Conservation (phyloP, 108 stramenopile species). For the Epithemia pelagica region DNA sequence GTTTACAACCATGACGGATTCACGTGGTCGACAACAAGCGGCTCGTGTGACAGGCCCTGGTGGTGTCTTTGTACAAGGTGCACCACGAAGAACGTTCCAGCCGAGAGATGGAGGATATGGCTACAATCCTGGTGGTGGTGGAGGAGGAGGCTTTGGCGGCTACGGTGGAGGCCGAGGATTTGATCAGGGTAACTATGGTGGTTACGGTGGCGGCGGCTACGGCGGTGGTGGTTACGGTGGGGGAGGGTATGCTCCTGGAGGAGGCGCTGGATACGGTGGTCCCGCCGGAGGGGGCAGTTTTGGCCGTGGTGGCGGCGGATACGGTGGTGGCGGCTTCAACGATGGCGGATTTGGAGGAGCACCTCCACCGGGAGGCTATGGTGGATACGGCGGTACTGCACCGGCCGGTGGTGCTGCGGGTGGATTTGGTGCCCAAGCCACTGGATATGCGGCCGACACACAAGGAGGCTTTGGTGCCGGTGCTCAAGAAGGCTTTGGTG, state of each 20-base stretch:
- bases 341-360: neutral
- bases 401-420: neutral
- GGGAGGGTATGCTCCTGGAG: neutral
- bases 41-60: slow-evolving; percentile 83
- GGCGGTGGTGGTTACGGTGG: slow-evolving; percentile 1
- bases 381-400: neutral
- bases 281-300: neutral
- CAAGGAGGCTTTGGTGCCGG: neutral
- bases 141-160: slow-evolving; percentile 4
- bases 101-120: slow-evolving; percentile 13
- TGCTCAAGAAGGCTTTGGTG: neutral
- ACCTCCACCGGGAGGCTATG: no score
- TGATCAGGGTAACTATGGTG: slow-evolving; percentile 3
- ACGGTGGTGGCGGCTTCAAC: neutral
- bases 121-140: slow-evolving; percentile 1
- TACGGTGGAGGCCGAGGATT: slow-evolving; percentile 5
- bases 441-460: neutral
- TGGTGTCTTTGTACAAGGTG: slow-evolving; percentile 68
- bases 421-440: neutral
- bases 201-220: slow-evolving; percentile 11
- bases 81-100: slow-evolving; percentile 4
- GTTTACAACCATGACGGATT: slow-evolving; percentile 35
- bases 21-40: slow-evolving; percentile 54
- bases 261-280: neutral
- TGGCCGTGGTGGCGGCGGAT: neutral